phyloP scores from a whole-genome alignment of 257 asterid species.

The Plantago elongata region DNA sequence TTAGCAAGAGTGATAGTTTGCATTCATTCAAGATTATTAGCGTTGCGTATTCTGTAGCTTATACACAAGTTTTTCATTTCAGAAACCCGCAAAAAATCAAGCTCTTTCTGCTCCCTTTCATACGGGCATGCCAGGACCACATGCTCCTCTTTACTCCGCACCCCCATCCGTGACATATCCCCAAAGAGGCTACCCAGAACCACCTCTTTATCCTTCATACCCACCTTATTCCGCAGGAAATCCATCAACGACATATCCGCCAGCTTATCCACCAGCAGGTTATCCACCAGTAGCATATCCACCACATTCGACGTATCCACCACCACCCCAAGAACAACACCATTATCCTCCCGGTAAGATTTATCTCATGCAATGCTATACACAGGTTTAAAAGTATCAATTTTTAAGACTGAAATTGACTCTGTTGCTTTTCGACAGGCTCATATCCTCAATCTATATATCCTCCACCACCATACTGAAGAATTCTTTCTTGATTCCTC shows the following conservation, averaged over 20 bases:
- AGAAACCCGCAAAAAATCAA: conserved; percentile 37
- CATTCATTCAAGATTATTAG: not conserved
- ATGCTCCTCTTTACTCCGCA: conserved; percentile 29
- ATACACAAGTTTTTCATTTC: conserved; percentile 8
- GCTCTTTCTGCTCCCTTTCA: conserved; percentile 41
- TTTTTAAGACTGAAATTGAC: not conserved
- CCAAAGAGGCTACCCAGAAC: conserved; percentile 28
- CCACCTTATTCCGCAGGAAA: conserved; percentile 33
- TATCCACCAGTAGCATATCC: conserved; percentile 35
- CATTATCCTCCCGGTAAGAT: conserved; percentile 40
- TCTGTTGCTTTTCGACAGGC: conserved; percentile 29
- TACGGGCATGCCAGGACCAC: conserved; percentile 22
- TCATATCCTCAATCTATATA: conserved; percentile 36
- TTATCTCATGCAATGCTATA: not conserved
- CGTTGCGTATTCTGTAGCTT: not conserved
- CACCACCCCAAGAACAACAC: conserved; percentile 35
- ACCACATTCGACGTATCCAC: conserved; percentile 35
- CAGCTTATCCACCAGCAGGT: conserved; percentile 37
- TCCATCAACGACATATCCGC: conserved; percentile 35
- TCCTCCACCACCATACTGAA: conserved; percentile 41
- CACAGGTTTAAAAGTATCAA: not conserved
- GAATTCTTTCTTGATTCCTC: conserved; percentile 1
- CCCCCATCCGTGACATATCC: conserved; percentile 37
- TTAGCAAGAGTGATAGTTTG: not conserved
- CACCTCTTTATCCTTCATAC: conserved; percentile 31